Percentiles rank a stretch among this genome's conserved stretches.
Evolutionary conservation across 2,329 filamentous ascomycete genomes (phyloP).

Genomic region (Botryosphaeria agaves): DNA sequence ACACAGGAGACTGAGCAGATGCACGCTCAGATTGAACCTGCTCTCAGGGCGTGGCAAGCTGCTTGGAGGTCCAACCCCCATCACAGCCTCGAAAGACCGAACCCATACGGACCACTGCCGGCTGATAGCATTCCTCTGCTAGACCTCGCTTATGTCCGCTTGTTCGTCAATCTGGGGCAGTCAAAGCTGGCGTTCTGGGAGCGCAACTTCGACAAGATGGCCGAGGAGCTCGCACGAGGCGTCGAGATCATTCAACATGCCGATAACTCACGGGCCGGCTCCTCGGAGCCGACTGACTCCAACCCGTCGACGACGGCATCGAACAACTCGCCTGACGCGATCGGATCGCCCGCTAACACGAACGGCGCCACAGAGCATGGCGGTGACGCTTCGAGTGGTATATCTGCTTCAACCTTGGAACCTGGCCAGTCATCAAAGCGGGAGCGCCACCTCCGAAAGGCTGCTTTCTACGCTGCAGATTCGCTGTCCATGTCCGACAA

Average conservation of each 20-base stretch:
- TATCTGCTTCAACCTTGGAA: too few species aligned
- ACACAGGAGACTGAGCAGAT: conserved; percentile 86
- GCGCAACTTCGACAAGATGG: conserved; percentile 81
- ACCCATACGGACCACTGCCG: conserved; percentile 70
- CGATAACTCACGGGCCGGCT: conserved; percentile 39
- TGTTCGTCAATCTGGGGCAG: conserved; percentile 84
- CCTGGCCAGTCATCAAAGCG: conserved; percentile 44
- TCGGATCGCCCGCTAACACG: neutral
- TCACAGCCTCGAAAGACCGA: conserved; percentile 70
- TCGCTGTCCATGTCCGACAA: conserved; percentile 79
- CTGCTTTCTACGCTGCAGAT: conserved; percentile 89
- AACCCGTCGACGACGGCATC: conserved; percentile 2
- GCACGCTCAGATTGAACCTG: conserved; percentile 89
- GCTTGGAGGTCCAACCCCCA: conserved; percentile 79
- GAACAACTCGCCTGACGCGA: conserved; percentile 4
- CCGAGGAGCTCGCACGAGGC: conserved; percentile 66
- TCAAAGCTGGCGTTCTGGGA: conserved; percentile 92
- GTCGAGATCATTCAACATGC: conserved; percentile 58
- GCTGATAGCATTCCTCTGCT: conserved; percentile 82
- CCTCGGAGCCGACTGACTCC: conserved; percentile 15
- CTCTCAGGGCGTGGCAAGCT: conserved; percentile 82
- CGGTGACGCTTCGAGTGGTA: conserved; percentile 12
- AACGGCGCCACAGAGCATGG: conserved; percentile 7
- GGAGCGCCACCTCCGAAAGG: conserved; percentile 77
- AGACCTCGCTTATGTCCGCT: conserved; percentile 77